Base-by-base conservation (phyloP, 768 basidiomycete species). In the Suillus sp. region DNA sequence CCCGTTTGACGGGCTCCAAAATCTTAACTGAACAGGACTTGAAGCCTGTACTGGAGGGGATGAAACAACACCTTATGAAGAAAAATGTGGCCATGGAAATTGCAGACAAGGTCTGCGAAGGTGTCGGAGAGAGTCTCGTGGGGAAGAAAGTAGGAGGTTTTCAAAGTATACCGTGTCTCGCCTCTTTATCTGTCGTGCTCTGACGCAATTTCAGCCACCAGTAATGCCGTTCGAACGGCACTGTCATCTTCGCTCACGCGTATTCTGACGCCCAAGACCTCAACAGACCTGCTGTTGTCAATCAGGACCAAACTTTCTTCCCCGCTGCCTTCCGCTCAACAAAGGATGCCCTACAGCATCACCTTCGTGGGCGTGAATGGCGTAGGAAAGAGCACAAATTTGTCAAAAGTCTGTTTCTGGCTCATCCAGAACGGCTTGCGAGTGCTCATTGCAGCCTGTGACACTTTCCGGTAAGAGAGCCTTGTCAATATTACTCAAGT, bases 391-490 rank as follows among this genome's bases (percentile, higher is more conserved):
- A 96, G 94, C 69, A 99, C 97, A 7, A 99, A 99, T 76, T 79
- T 99, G 47, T 93, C 91, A 48, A 99, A 99, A 80, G 96, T 99
- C 57, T 96, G 95, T 77, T 99, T 99, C 79, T 99, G 97, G 97
- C 81, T 99, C 43, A 89, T 99, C 60, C 97, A 99, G 77, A 99
- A 99, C 71, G 89, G 91, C 6, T 77, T 96, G 43, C 83, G 91
- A 45, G 96, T 99, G 45, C 81, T 99, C 67, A 99, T 99, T 69
- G 97, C 97, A 48, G 97, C 97, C 14, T 99, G 97, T 72, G 97
- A 99, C 74, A 99, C 97, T 8, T 99, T 99, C 81, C 81, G 96
- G 86, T 89, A 70, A 45, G 81, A 77, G 22, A 22, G 61, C 4
- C n/a, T 0, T 11, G 45, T 47, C 2, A 22, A 22, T 47, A 47